Percentiles rank a stretch among this genome's conserved stretches.
Conservation (phyloP, 176 grass and related monocot genomes). For the Oryza brachyantha region DNA sequence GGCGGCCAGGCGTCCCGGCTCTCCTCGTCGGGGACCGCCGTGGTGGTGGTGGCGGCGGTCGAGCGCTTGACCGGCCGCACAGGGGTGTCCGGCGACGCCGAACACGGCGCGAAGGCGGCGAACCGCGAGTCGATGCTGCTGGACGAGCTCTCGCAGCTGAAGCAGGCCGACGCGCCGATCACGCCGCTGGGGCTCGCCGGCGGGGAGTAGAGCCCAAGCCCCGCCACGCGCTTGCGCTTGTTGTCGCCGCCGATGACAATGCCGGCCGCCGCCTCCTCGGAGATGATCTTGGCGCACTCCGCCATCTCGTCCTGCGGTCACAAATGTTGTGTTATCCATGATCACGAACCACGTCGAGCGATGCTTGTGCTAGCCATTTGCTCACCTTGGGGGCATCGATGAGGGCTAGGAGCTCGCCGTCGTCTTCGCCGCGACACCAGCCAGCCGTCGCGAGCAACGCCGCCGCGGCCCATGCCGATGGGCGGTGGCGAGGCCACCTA, state of each 20-base stretch:
- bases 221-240: conserved; percentile 59
- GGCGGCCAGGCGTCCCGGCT: conserved; percentile 50
- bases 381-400: conserved; percentile 57
- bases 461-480: conserved; percentile 77
- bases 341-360: no score
- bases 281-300: conserved; percentile 59
- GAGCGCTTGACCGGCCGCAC: conserved; percentile 21
- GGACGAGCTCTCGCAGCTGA: conserved; percentile 64
- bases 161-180: conserved; percentile 52
- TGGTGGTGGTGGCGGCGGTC: neutral
- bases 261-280: conserved; percentile 20
- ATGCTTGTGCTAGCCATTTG: neutral
- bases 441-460: conserved; percentile 41
- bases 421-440: conserved; percentile 3
- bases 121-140: conserved; percentile 37
- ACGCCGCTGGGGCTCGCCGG: conserved; percentile 64
- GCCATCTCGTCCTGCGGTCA: conserved; percentile 49
- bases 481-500: conserved; percentile 66
- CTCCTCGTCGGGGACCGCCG: conserved; percentile 47
- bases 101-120: neutral
- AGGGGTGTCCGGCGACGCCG: conserved; percentile 28
- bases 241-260: neutral
- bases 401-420: conserved; percentile 38
- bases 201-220: conserved; percentile 28
- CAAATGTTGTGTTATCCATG: neutral